These are phyloP conservation scores for Pulveroboletus sp. DNA, from an alignment of 768 basidiomycete genomes.

Conservation along the genomic window DNA sequence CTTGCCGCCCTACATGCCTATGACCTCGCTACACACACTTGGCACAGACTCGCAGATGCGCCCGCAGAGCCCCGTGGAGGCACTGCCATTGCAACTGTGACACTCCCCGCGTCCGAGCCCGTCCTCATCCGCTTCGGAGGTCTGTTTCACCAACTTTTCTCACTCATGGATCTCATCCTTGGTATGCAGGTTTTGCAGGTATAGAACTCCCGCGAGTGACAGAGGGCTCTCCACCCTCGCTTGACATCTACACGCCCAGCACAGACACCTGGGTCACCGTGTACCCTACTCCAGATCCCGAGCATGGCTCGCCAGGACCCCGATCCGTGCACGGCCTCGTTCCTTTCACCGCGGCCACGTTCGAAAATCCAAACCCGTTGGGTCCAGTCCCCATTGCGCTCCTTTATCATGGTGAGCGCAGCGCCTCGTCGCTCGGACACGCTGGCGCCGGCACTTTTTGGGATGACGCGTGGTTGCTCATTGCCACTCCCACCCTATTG, in stretches of 20 bases:
- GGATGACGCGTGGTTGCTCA: constrained; percentile 37
- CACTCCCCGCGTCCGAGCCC: constrained; percentile 12
- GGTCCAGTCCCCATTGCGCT: constrained; percentile 25
- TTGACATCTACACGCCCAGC: constrained; percentile 36
- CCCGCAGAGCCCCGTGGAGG: constrained; percentile 41
- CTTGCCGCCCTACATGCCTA: constrained; percentile 35
- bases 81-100: constrained; percentile 34
- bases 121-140: constrained; percentile 40
- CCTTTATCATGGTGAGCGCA: constrained; percentile 37
- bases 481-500: constrained; percentile 2
- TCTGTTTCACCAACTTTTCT: neutral
- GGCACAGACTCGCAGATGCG: constrained; percentile 34
- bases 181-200: constrained; percentile 33
- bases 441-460: constrained; percentile 40
- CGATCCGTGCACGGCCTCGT: constrained; percentile 37
- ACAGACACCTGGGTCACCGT: constrained; percentile 23
- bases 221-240: constrained; percentile 10
- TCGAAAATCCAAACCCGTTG: neutral
- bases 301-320: constrained; percentile 29
- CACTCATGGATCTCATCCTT: too few species aligned
- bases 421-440: constrained; percentile 36
- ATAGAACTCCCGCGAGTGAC: constrained; percentile 31
- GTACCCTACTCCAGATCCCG: constrained; percentile 23
- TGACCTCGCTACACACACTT: constrained; percentile 25
- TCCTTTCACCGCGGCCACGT: constrained; percentile 12